phyloP scores from a whole-genome alignment of 495 filamentous ascomycete genomes.

The Jackrogersella minutella region DNA sequence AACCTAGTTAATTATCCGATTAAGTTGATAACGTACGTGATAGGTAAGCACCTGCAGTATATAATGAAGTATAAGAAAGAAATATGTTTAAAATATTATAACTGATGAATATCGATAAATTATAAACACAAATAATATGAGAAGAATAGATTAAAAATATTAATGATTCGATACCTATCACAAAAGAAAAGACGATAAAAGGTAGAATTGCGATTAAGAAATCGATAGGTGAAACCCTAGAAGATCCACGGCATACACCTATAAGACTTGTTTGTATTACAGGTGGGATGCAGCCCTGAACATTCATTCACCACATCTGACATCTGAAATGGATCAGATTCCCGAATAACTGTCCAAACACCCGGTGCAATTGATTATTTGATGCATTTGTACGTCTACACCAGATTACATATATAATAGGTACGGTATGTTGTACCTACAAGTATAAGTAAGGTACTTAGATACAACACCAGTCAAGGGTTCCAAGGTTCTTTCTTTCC shows the following conservation, averaged over 20 bases:
- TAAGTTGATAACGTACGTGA: neutral
- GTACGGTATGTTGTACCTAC: neutral
- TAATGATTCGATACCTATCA: no score
- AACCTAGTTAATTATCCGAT: constrained; percentile 28
- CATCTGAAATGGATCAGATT: constrained; percentile 3
- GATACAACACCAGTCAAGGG: no score
- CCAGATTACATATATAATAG: neutral
- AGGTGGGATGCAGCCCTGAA: constrained; percentile 26
- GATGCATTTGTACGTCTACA: neutral
- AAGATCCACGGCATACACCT: constrained; percentile 12
- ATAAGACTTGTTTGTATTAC: constrained; percentile 29
- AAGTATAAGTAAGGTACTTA: no score
- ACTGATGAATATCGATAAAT: no score
- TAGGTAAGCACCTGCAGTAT: constrained; percentile 3
- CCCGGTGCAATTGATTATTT: neutral
- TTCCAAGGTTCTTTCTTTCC: neutral
- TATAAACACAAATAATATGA: no score
- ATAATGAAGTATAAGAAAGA: neutral
- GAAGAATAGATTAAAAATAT: no score
- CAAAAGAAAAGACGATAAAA: no score
- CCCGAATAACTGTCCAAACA: constrained; percentile 4
- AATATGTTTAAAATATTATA: no score
- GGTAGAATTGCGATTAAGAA: no score
- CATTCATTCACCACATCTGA: neutral
- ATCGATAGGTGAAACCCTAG: constrained; percentile 15